These are phyloP conservation scores for Paraphaeosphaeria minitans DNA, from an alignment of 2,329 filamentous ascomycete genomes.

Conservation along the genomic window DNA sequence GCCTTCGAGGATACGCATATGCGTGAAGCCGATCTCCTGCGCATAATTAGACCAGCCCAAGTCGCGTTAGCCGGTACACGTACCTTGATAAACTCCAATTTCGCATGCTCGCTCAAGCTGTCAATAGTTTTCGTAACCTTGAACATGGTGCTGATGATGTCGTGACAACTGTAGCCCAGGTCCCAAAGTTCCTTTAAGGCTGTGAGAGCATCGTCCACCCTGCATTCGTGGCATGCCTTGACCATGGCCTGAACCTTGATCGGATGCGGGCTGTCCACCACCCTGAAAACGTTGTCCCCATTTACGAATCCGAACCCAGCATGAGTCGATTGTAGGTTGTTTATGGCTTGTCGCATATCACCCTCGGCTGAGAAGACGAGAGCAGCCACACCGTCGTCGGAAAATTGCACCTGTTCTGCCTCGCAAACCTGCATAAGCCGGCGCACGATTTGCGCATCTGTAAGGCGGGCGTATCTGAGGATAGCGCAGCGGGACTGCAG, in stretches of 20 bases:
- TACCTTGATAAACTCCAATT: constrained; percentile 89
- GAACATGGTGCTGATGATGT: constrained; percentile 99
- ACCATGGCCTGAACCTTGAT: constrained; percentile 99
- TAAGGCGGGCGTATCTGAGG: constrained; percentile 88
- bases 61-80: neutral
- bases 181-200: constrained; percentile 89
- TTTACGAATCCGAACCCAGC: constrained; percentile 97
- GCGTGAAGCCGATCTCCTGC: constrained; percentile 92
- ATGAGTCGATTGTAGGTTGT: constrained; percentile 91
- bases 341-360: constrained; percentile 98
- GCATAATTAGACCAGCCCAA: neutral
- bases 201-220: constrained; percentile 86
- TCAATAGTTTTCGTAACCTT: constrained; percentile 95
- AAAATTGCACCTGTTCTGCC: constrained; percentile 87
- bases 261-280: constrained; percentile 95
- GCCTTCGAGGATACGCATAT: constrained; percentile 98
- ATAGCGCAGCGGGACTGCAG: constrained; percentile 96
- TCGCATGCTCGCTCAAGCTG: constrained; percentile 88
- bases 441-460: constrained; percentile 90
- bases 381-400: constrained; percentile 92
- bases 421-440: constrained; percentile 90
- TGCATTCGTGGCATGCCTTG: constrained; percentile 92
- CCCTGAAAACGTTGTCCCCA: constrained; percentile 96
- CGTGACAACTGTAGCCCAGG: constrained; percentile 95
- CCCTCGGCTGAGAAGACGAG: constrained; percentile 96